Percentiles rank a stretch among this genome's conserved stretches.
phyloP scores from a whole-genome alignment of 257 asterid genomes.

The Mentha longifolia region DNA sequence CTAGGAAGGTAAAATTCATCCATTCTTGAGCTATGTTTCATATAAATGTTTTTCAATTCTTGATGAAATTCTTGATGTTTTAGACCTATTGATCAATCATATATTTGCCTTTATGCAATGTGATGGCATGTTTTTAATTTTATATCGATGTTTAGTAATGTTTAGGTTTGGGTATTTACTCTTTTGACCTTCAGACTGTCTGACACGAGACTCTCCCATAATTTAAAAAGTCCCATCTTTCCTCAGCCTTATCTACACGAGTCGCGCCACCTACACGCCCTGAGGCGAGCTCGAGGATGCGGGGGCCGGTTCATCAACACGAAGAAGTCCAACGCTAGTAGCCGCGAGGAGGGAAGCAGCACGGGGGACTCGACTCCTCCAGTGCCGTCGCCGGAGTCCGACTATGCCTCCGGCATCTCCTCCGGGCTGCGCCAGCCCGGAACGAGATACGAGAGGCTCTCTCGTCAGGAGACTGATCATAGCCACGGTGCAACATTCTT shows the following conservation, averaged over 20 bases:
- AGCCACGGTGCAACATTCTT: conserved; percentile 24
- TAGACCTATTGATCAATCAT: neutral
- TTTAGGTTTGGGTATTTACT: neutral
- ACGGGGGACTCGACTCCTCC: conserved; percentile 18
- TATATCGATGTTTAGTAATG: neutral
- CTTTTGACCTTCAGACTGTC: neutral
- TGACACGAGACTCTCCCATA: neutral
- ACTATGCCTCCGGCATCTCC: conserved; percentile 10
- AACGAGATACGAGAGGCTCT: conserved; percentile 26
- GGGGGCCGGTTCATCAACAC: conserved; percentile 73
- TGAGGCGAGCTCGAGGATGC: conserved; percentile 66
- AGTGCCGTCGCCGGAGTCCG: conserved; percentile 27
- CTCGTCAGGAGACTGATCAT: conserved; percentile 10
- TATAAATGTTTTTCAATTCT: neutral
- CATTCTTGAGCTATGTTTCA: neutral
- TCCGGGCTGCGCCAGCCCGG: conserved; percentile 26
- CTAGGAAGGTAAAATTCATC: conserved; percentile 52
- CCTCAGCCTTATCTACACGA: conserved; percentile 74
- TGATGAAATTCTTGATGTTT: neutral
- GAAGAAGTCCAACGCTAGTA: conserved; percentile 38
- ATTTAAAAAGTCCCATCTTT: conserved; percentile 17
- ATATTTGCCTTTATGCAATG: neutral
- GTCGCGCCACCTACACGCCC: conserved; percentile 56
- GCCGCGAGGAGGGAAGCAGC: conserved; percentile 24
- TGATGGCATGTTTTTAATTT: neutral